Evolutionary conservation across 345 rosid species (phyloP), one percentile per base, ranked within the genome.

Genomic region (Dovyalis caffra): DNA sequence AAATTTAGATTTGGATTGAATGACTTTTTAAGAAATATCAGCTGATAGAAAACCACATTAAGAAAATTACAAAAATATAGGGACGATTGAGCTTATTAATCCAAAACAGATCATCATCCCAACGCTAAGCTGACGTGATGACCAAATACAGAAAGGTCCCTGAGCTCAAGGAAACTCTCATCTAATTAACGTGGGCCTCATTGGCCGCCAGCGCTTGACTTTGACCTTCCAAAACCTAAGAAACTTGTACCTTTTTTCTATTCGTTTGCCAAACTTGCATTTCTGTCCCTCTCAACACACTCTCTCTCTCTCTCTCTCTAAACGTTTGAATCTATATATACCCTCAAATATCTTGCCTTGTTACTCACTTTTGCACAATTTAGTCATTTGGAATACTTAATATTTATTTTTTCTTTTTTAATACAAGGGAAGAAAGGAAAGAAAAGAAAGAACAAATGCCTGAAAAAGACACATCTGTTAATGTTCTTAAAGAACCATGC

Each of bases 61-160:
- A 23, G 1, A 33, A 21, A 56, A 64, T n/a, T n/a, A n/a, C n/a
- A n/a, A n/a, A n/a, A n/a, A n/a, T n/a, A n/a, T n/a, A n/a, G n/a
- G n/a, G n/a, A n/a, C n/a, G n/a, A n/a, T n/a, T n/a, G n/a, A n/a
- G n/a, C n/a, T n/a, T n/a, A n/a, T n/a, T n/a, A n/a, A n/a, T n/a
- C n/a, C n/a, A n/a, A n/a, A n/a, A n/a, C n/a, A n/a, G n/a, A n/a
- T n/a, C 90, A 75, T 87, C 90, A 85, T 66, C 14, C 7, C 29
- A 57, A 87, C 88, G 85, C 51, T 35, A 74, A 33, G 87, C 77
- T 83, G 85, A 85, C 85, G 83, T 81, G 68, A 66, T 26, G 49
- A 3, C 2, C 5, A 23, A 8, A 8, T 21, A n/a, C n/a, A n/a
- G n/a, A n/a, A n/a, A n/a, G n/a, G n/a, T n/a, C n/a, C n/a, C n/a